Percentiles rank a stretch among this genome's conserved stretches.
phyloP scores from a whole-genome alignment of 176 grass and related monocot species.

The Lolium perenne region DNA sequence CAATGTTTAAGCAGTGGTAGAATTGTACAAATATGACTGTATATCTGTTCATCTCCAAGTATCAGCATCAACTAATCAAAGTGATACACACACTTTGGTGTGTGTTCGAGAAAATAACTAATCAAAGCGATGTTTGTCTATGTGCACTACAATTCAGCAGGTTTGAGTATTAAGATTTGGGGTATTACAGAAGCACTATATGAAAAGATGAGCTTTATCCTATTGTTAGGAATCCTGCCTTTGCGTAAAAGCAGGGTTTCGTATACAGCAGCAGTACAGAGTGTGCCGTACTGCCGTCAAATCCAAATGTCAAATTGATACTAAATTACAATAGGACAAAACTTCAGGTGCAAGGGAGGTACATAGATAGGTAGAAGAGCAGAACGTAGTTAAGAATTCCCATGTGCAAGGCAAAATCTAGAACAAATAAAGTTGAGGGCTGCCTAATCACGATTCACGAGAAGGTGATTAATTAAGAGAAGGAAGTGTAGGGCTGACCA shows the following conservation, averaged over 20 bases:
- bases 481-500: slow-evolving; percentile 39
- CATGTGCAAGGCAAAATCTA: neutral
- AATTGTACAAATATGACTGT: neutral
- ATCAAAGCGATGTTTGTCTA: neutral
- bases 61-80: neutral
- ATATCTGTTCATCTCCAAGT: neutral
- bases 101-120: no score
- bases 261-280: slow-evolving; percentile 24
- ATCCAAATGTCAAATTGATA: neutral
- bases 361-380: slow-evolving; percentile 8
- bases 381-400: neutral
- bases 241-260: slow-evolving; percentile 20
- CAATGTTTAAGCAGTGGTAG: neutral
- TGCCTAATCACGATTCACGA: neutral
- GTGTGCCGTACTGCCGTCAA: neutral
- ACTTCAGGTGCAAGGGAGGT: slow-evolving; percentile 19
- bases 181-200: neutral
- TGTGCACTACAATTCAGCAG: neutral
- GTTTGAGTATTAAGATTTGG: neutral
- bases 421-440: neutral
- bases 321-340: slow-evolving; percentile 6
- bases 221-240: neutral
- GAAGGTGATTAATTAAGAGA: neutral
- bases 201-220: slow-evolving; percentile 16
- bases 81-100: no score